Percentiles rank a stretch among this genome's conserved stretches.
Evolutionary conservation across 352 stramenopile species (phyloP).

Genomic region (Stramenopiles sp.): DNA sequence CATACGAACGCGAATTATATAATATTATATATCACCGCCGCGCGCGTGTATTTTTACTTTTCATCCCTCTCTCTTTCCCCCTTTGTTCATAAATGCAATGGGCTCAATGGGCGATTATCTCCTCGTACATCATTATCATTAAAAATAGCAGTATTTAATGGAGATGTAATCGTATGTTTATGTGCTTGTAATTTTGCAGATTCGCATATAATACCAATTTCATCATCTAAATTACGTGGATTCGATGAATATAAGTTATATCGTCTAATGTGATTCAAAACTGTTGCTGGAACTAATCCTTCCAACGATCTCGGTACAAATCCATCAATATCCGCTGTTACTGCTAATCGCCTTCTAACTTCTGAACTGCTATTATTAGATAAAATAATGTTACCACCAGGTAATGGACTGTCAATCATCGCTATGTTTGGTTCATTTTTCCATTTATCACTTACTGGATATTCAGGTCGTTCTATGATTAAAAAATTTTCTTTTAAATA

Average conservation of each 20-base stretch:
- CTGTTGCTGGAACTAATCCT: background rate
- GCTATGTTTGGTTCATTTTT: background rate
- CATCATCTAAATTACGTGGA: background rate
- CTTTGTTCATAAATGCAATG: too few species aligned
- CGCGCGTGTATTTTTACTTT: too few species aligned
- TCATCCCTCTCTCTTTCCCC: too few species aligned
- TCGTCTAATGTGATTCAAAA: background rate
- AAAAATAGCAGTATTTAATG: too few species aligned
- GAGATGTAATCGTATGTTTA: too few species aligned
- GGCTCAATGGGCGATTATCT: too few species aligned
- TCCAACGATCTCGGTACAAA: background rate
- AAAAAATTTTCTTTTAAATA: slow-evolving; percentile 2
- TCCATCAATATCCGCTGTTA: background rate
- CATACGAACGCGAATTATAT: too few species aligned
- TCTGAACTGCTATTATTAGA: slow-evolving; percentile 2
- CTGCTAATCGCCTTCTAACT: background rate
- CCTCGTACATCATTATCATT: too few species aligned
- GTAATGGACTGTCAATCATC: background rate
- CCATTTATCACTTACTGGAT: background rate
- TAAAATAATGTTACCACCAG: background rate
- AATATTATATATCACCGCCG: too few species aligned
- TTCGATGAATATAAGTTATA: background rate
- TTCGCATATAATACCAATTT: background rate
- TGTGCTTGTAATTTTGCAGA: background rate
- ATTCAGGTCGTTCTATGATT: background rate